Evolutionary conservation across 305 asterid genomes (phyloP).

Genomic region (Rubia peregrina): DNA sequence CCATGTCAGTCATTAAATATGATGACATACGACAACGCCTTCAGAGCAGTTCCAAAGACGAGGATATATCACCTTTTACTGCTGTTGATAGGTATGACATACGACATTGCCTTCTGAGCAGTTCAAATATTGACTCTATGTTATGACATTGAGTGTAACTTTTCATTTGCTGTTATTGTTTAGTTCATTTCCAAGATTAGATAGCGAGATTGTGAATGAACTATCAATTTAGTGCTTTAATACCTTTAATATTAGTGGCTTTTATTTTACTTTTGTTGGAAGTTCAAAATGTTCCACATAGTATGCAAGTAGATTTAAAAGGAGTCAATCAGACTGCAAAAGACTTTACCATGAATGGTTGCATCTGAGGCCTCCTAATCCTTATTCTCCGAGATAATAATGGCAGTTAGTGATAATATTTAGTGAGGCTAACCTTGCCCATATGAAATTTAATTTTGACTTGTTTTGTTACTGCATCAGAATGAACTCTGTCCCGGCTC

Average conservation of each 20-base stretch:
- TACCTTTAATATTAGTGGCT: not conserved
- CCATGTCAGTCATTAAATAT: conserved; percentile 75
- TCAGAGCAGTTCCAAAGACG: conserved; percentile 90
- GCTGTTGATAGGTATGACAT: conserved; percentile 90
- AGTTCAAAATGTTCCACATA: not conserved
- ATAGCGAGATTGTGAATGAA: not conserved
- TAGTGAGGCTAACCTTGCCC: not conserved
- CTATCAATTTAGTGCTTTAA: not conserved
- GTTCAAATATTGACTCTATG: not conserved
- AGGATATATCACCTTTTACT: conserved; percentile 93
- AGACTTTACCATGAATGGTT: not conserved
- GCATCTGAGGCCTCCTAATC: not conserved
- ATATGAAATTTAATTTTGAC: not conserved
- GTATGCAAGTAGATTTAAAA: not conserved
- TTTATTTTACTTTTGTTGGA: not conserved
- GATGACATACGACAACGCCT: conserved; percentile 89
- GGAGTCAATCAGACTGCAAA: not conserved
- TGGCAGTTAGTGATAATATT: not conserved
- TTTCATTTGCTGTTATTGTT: not conserved
- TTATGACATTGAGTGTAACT: not conserved
- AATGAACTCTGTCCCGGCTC: not conserved
- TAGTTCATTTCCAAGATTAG: not conserved
- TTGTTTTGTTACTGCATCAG: not conserved
- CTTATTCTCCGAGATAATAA: no score
- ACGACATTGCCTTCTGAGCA: not conserved